Base-by-base conservation (phyloP, 2,329 filamentous ascomycete genomes). In the Microcera coccophila region DNA sequence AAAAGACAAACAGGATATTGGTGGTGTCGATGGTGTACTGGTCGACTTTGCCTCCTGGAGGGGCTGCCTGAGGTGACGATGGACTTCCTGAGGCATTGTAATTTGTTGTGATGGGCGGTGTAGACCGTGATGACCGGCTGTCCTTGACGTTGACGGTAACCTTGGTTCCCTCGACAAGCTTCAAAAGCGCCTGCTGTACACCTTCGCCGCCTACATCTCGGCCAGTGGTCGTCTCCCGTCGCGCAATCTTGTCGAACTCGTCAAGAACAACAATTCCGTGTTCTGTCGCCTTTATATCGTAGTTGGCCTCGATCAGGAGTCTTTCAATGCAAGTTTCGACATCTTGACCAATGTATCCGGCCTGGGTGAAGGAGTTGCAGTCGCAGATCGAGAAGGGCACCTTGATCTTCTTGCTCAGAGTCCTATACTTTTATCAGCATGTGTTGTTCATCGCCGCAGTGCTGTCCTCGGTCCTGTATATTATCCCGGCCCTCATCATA, bases 1-100 rank as follows among this genome's bases (percentile, higher is more conserved):
- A 94, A 63, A 93, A 95, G 32, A 98, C 90, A 68, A 98, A 98
- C 20, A 98, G 78, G 46, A 98, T 97, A 57, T 97, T 96, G 52
- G 90, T 90, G 0, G 93, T 98, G 57, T 93, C 86, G 44, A 96
- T 84, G 42, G 87, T 82, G 60, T 79, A 84, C 58, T 83, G 80
- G 39, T 82, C 78, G 8, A 76, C 71, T 53, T 79, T 80, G 22
- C 71, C 70, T 1, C 69, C 58, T 0, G 74, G 69, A 0, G 74
- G 73, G 4, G 65, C 57, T 2, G 68, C 57, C 47, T 76, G 73
- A 0, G 73, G 66, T 3, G 73, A 66, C 2, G 72, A 67, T 1
- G 71, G 66, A 4, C 73, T 69, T 28, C 67, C 69, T 0, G 71
- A 56, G 2, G 72, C 63, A 26, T 67, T 72, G 48, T 77, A 79